Base-by-base conservation (phyloP, 176 grass and related monocot species). In the Zizania latifolia region DNA sequence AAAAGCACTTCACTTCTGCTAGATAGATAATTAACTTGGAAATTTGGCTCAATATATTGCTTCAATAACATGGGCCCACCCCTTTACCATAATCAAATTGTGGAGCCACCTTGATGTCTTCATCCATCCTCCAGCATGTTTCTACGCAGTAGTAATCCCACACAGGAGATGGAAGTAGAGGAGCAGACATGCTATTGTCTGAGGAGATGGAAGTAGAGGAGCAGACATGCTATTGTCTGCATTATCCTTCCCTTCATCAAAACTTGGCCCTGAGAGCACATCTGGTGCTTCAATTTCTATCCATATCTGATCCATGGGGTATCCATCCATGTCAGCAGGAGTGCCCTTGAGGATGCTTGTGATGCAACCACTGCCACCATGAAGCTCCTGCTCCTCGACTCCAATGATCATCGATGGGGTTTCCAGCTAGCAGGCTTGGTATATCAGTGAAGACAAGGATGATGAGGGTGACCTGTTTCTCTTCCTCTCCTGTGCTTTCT, bases 231-330 rank as follows among this genome's bases (percentile, higher is more conserved):
- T 72, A 32, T 37, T 70, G 62, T 66, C 72, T 24, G 45, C 61
- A n/a, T 66, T 59, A 2, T 75, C 79, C 31, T 84, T 88, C 11
- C 73, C 66, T 72, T 72, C 74, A 54, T 56, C 28, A 23, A 75
- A 62, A 35, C 45, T 50, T 12, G 26, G 33, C 29, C 29, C 79
- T 1, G 66, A 32, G 8, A 74, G 58, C 15, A 7, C 79, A 32
- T 85, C 58, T 37, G 87, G 83, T 53, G 71, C 72, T 68, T 91
- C 88, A 21, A 94, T 94, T 57, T 94, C 92, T 62, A 72, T 86
- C 92, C 92, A 94, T 86, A 94, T 91, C 78, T 91, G 85, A 38
- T 94, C 92, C 88, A 94, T 94, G 60, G 80, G 79, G 62, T 91
- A 94, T 17, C 71, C 88, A 65, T 89, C 69, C 71, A 89, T 81